Evolutionary conservation across 2,329 filamentous ascomycete species (phyloP).

Genomic region (Fusarium kyushuense): DNA sequence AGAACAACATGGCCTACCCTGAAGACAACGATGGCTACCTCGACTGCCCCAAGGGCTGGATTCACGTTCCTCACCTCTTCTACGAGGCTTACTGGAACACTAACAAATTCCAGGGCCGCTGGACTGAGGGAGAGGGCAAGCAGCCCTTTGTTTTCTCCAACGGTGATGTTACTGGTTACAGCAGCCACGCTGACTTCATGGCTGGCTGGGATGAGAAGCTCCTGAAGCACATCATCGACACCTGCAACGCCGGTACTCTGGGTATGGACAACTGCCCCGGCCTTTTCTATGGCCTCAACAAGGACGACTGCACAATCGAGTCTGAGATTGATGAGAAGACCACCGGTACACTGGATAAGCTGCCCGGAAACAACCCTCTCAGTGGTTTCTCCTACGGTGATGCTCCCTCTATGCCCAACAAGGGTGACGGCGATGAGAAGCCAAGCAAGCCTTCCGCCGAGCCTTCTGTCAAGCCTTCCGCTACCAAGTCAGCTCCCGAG

Average conservation of each 20-base stretch:
- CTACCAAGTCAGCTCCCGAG: conserved; percentile 21
- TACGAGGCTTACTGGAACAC: conserved; percentile 73
- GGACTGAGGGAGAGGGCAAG: conserved; percentile 64
- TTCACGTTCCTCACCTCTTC: conserved; percentile 69
- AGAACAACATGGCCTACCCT: conserved; percentile 76
- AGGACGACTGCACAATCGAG: conserved; percentile 63
- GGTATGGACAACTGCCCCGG: conserved; percentile 74
- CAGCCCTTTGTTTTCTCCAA: conserved; percentile 77
- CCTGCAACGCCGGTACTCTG: conserved; percentile 69
- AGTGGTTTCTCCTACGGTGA: conserved; percentile 63
- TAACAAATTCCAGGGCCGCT: conserved; percentile 62
- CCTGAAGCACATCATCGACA: conserved; percentile 75
- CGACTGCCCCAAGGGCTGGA: conserved; percentile 67
- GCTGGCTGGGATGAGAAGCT: conserved; percentile 76
- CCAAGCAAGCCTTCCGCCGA: conserved; percentile 23
- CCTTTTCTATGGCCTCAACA: conserved; percentile 66
- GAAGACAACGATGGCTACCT: conserved; percentile 59
- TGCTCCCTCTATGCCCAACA: conserved; percentile 10
- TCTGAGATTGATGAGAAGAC: conserved; percentile 62
- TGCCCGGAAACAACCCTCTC: conserved; percentile 69
- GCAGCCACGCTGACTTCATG: conserved; percentile 78
- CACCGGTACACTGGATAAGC: conserved; percentile 57
- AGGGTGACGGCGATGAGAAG: conserved; percentile 15
- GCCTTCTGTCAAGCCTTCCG: conserved; percentile 21
- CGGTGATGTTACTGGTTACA: conserved; percentile 77